phyloP scores from a whole-genome alignment of 352 stramenopile genomes.

The Globisporangium lucens region DNA sequence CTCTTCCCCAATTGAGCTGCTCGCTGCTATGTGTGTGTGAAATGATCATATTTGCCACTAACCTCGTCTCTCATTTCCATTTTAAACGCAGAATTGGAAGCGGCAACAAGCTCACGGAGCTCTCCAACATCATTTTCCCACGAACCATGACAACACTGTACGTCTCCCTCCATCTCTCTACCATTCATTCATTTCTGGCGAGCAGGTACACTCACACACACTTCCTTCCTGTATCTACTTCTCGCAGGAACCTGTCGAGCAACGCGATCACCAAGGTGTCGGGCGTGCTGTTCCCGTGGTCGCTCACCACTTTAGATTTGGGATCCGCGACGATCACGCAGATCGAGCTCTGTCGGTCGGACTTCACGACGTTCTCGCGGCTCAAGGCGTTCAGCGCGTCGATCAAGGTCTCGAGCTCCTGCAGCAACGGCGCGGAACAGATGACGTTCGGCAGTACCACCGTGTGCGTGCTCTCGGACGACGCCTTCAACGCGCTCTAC shows the following conservation, averaged over 20 bases:
- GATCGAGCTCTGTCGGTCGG: slow-evolving; percentile 67
- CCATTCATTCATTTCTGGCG: neutral
- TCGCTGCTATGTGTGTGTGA: neutral
- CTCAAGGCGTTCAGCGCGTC: slow-evolving; percentile 41
- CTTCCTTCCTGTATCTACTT: neutral
- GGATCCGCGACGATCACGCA: slow-evolving; percentile 44
- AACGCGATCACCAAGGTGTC: slow-evolving; percentile 57
- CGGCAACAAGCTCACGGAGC: slow-evolving; percentile 43
- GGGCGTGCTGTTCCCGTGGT: slow-evolving; percentile 54
- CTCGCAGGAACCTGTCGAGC: slow-evolving; percentile 42
- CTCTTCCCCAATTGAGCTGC: neutral
- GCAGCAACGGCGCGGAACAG: slow-evolving; percentile 40
- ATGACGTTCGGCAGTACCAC: slow-evolving; percentile 31
- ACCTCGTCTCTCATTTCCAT: neutral
- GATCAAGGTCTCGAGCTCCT: slow-evolving; percentile 38
- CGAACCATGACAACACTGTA: slow-evolving; percentile 37
- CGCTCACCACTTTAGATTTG: slow-evolving; percentile 47
- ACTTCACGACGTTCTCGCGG: slow-evolving; percentile 53
- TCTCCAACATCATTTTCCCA: slow-evolving; percentile 53
- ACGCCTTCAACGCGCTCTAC: slow-evolving; percentile 54
- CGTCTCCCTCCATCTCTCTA: neutral
- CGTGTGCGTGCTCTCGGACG: slow-evolving; percentile 66
- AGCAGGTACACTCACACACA: neutral
- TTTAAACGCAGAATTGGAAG: slow-evolving; percentile 23
- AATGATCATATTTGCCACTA: neutral